A percentile compares a stretch with the other conserved stretches of the same genome.
These are phyloP conservation scores for Diaporthe destruens DNA, from an alignment of 2,329 filamentous ascomycete genomes.

Conservation along the genomic window DNA sequence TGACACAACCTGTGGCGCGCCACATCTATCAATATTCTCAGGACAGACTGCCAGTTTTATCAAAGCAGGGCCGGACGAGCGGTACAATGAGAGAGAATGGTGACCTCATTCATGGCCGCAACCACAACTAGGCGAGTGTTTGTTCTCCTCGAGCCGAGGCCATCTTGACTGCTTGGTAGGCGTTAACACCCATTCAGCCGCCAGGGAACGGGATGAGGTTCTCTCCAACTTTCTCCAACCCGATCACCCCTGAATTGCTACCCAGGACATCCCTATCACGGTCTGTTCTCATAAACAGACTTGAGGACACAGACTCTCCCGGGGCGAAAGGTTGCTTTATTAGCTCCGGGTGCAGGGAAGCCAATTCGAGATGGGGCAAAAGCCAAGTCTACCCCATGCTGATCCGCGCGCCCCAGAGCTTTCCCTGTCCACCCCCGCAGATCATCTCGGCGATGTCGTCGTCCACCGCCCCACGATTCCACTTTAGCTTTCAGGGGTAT, in stretches of 20 bases:
- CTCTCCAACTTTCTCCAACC: slow-evolving; percentile 23
- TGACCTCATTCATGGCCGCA: not conserved
- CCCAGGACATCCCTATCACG: slow-evolving; percentile 9
- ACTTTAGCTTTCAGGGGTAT: slow-evolving; percentile 20
- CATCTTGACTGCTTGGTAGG: too few relatives aligned
- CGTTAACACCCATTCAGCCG: not conserved
- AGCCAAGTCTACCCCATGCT: slow-evolving; percentile 1
- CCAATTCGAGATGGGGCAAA: not conserved
- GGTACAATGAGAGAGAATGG: too few relatives aligned
- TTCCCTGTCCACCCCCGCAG: slow-evolving; percentile 27
- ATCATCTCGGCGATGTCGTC: slow-evolving; percentile 26
- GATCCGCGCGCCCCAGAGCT: not conserved
- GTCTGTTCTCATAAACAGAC: not conserved
- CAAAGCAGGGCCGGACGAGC: too few relatives aligned
- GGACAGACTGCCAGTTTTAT: too few relatives aligned
- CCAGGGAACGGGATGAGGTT: not conserved
- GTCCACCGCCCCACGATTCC: slow-evolving; percentile 22
- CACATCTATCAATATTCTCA: too few relatives aligned
- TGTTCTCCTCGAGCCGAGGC: too few relatives aligned
- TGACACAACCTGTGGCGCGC: not conserved
- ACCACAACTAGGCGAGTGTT: not conserved
- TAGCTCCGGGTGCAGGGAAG: slow-evolving; percentile 22
- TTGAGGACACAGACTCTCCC: not conserved
- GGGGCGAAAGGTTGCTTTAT: slow-evolving; percentile 7
- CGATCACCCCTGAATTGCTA: not conserved